A percentile compares a stretch with the other conserved stretches of the same genome.
Evolutionary conservation across 176 grass and related monocot species (phyloP).

Genomic region (Cymbopogon citratus): DNA sequence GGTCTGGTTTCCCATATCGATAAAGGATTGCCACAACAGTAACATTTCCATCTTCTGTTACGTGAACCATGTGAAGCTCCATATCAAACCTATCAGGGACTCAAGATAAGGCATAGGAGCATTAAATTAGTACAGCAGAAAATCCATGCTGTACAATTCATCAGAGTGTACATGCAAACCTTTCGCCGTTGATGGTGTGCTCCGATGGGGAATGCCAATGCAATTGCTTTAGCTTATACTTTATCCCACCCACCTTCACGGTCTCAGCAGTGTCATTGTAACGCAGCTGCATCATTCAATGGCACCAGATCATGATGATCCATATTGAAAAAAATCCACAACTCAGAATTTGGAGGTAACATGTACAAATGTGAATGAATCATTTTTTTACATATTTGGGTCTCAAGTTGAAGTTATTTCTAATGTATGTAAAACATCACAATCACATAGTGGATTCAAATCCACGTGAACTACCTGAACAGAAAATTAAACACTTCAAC

Average conservation of each 20-base stretch:
- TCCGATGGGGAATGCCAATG: constrained; percentile 88
- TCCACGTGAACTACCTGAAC: not conserved
- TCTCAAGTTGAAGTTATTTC: not conserved
- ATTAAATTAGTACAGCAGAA: not conserved
- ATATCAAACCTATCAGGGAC: constrained; percentile 38
- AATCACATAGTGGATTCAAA: not conserved
- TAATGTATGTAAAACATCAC: constrained; percentile 1
- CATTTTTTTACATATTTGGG: not conserved
- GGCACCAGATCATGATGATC: not conserved
- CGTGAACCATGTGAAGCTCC: constrained; percentile 87
- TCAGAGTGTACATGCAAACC: constrained; percentile 32
- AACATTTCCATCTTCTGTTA: constrained; percentile 43
- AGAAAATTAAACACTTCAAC: too few relatives aligned
- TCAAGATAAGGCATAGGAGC: not conserved
- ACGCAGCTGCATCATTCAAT: constrained; percentile 35
- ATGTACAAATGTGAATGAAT: not conserved
- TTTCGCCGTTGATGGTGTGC: constrained; percentile 60
- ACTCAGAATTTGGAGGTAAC: not conserved
- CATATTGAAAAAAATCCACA: not conserved
- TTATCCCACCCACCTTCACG: constrained; percentile 43
- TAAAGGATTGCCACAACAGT: constrained; percentile 58
- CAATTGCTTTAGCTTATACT: constrained; percentile 55
- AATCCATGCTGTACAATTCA: not conserved
- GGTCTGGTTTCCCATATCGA: constrained; percentile 44
- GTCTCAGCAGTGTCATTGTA: constrained; percentile 45